Percentiles rank a stretch among this genome's conserved stretches.
These are phyloP conservation scores for Gautieria morchelliformis DNA, from an alignment of 768 basidiomycete genomes.

Conservation along the genomic window DNA sequence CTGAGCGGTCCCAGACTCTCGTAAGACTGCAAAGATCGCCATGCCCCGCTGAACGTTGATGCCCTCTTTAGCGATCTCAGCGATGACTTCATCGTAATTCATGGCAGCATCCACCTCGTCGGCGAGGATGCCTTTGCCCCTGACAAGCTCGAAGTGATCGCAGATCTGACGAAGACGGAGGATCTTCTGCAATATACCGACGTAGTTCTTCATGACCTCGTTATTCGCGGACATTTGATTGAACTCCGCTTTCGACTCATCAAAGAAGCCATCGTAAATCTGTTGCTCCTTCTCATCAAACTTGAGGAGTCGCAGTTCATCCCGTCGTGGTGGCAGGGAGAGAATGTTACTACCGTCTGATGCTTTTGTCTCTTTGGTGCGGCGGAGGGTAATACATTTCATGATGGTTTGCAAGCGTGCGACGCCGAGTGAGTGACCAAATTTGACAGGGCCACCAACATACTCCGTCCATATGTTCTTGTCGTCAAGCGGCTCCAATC, in stretches of 20 bases:
- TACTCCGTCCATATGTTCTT: conserved; percentile 89
- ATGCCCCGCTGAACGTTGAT: conserved; percentile 65
- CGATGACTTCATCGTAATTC: conserved; percentile 72
- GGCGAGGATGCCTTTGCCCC: conserved; percentile 45
- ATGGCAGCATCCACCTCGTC: conserved; percentile 35
- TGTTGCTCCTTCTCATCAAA: conserved; percentile 74
- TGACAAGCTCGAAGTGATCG: conserved; percentile 87
- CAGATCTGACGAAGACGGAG: conserved; percentile 95
- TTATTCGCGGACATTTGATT: conserved; percentile 78
- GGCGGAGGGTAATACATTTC: conserved; percentile 91
- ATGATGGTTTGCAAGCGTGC: conserved; percentile 94
- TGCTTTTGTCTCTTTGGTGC: conserved; percentile 86
- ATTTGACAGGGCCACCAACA: conserved; percentile 89
- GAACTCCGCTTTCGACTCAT: conserved; percentile 87
- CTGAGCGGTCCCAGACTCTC: conserved; percentile 79
- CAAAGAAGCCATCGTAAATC: conserved; percentile 84
- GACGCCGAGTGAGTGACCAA: conserved; percentile 80
- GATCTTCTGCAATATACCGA: conserved; percentile 94
- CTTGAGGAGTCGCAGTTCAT: conserved; percentile 77
- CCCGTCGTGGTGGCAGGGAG: conserved; percentile 80
- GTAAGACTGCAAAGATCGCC: conserved; percentile 77
- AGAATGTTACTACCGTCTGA: conserved; percentile 79
- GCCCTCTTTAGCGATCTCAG: conserved; percentile 69
- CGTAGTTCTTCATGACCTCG: conserved; percentile 97
- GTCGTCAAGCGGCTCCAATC: conserved; percentile 86